These are phyloP conservation scores for Umbilicaria muhlenbergii DNA, from an alignment of 495 filamentous ascomycete genomes.

Conservation along the genomic window DNA sequence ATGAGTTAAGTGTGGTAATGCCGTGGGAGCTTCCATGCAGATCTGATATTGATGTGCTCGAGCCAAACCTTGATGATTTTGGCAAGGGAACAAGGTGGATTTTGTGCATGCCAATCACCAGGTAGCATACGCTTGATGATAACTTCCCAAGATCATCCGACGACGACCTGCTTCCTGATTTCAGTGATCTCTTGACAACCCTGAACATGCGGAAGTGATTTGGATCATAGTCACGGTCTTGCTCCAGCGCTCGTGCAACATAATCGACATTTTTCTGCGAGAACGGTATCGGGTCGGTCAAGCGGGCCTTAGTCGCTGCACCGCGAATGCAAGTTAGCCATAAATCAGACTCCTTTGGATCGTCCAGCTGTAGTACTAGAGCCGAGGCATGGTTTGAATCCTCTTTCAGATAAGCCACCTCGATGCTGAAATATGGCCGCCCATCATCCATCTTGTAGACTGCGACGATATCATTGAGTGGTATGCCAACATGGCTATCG, in stretches of 20 bases:
- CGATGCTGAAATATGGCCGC: conserved; percentile 61
- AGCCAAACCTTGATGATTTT: conserved; percentile 39
- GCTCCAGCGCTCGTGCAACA: conserved; percentile 49
- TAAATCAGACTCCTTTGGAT: conserved; percentile 56
- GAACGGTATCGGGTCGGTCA: conserved; percentile 37
- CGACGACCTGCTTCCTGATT: conserved; percentile 42
- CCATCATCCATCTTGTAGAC: conserved; percentile 69
- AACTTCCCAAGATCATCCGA: conserved; percentile 66
- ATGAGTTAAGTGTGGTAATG: conserved; percentile 53
- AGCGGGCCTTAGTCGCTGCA: conserved; percentile 37
- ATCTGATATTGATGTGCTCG: conserved; percentile 34
- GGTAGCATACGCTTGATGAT: conserved; percentile 59
- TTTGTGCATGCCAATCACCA: conserved; percentile 72
- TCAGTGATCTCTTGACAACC: conserved; percentile 60
- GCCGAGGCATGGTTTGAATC: conserved; percentile 42
- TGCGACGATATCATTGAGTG: conserved; percentile 59
- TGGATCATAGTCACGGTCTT: conserved; percentile 53
- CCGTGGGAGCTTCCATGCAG: conserved; percentile 44
- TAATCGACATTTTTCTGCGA: conserved; percentile 45
- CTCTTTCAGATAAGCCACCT: conserved; percentile 65
- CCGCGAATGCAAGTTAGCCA: conserved; percentile 58
- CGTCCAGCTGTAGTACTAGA: conserved; percentile 53
- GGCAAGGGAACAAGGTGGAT: conserved; percentile 66
- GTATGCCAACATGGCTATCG: conserved; percentile 41
- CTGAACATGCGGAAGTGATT: conserved; percentile 64